A percentile compares a stretch with the other conserved stretches of the same genome.
phyloP scores from a whole-genome alignment of 129 eudicot species.

The Artemisia argyi region DNA sequence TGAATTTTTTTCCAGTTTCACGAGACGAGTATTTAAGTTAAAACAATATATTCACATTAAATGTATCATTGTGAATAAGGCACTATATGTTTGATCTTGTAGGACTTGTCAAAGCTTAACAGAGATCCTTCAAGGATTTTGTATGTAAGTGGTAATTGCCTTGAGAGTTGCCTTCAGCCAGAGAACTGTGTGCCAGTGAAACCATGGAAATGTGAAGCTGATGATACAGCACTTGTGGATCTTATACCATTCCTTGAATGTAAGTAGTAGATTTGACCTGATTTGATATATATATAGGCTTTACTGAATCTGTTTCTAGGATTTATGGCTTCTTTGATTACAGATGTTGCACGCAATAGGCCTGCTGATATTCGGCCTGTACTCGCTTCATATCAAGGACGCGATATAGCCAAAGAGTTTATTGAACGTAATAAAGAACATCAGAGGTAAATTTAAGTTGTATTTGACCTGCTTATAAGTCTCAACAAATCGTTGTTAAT shows the following conservation, averaged over 20 bases:
- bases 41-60: neutral
- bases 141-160: slow-evolving; percentile 83
- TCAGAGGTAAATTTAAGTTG: slow-evolving; percentile 49
- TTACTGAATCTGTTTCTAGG: neutral
- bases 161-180: slow-evolving; percentile 79
- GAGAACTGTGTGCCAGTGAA: slow-evolving; percentile 71
- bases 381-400: slow-evolving; percentile 75
- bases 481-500: too few relatives aligned
- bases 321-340: slow-evolving; percentile 27
- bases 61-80: neutral
- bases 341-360: slow-evolving; percentile 76
- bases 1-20: neutral
- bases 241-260: slow-evolving; percentile 92
- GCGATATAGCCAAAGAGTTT: slow-evolving; percentile 81
- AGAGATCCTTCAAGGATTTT: slow-evolving; percentile 78
- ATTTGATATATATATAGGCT: neutral
- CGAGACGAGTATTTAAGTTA: neutral
- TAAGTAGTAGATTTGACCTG: slow-evolving; percentile 27
- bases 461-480: neutral
- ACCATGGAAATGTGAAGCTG: slow-evolving; percentile 81
- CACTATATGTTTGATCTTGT: slow-evolving; percentile 15
- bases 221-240: slow-evolving; percentile 80
- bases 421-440: slow-evolving; percentile 74
- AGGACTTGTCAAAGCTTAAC: slow-evolving; percentile 87
- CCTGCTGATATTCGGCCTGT: slow-evolving; percentile 87